Evolutionary conservation across 345 rosid species (phyloP).

Genomic region (Orychophragmus violaceus): DNA sequence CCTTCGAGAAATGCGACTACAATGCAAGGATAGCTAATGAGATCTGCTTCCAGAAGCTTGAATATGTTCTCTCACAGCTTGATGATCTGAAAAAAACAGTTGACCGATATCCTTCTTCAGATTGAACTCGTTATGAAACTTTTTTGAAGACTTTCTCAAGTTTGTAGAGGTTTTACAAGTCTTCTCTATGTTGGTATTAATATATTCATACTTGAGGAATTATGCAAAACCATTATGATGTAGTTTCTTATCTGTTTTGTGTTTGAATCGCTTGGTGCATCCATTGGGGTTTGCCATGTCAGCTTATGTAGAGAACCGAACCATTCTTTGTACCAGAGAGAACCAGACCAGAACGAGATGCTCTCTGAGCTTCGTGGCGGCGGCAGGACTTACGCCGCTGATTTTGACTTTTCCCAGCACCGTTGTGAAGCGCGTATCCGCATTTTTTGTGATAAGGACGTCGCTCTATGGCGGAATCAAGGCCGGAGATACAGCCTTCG

Average conservation of each 20-base stretch:
- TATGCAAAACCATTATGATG: background rate
- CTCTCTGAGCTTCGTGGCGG: no score
- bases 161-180: background rate
- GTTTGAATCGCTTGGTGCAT: background rate
- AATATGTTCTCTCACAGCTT: slow-evolving; percentile 34
- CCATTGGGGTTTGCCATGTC: background rate
- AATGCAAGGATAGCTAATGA: slow-evolving; percentile 66
- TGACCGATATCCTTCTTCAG: no score
- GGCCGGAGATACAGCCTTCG: no score
- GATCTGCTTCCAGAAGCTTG: slow-evolving; percentile 70
- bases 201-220: background rate
- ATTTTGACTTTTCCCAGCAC: no score
- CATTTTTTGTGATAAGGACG: no score
- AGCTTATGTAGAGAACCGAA: background rate
- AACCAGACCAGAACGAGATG: background rate
- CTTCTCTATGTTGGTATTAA: background rate
- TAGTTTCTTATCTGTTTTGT: background rate
- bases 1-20: slow-evolving; percentile 93
- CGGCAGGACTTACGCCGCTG: no score
- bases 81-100: no score
- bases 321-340: background rate
- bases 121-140: no score
- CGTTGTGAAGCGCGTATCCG: no score
- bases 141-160: no score
- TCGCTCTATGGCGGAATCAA: no score